Evolutionary conservation across 2,329 filamentous ascomycete species (phyloP), one percentile per base, ranked within the genome.

Genomic region (Ceratocystis lukuohia): DNA sequence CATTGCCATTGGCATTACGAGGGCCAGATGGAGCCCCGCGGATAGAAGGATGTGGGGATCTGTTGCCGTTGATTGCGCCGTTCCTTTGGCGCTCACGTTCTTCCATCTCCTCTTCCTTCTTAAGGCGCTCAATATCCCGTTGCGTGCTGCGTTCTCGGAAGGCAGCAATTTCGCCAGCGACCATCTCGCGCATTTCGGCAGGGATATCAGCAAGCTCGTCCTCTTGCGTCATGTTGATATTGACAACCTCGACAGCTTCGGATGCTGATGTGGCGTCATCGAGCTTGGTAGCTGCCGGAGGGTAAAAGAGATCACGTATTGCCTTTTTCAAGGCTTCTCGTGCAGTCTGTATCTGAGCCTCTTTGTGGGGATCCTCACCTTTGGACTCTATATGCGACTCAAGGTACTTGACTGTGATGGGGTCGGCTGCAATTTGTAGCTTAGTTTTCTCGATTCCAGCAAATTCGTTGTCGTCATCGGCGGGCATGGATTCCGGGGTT

Each of bases 191-290:
- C 91, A 96, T 95, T 74, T 97, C 94, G 0, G 90, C 88, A 0
- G 94, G 94, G 61, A 99, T 96, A 72, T 99, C 94, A 22, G 92
- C 88, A 37, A 99, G 80, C 73, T 99, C 94, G 72, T 99, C 95
- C 69, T 99, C 94, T 64, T 88, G 84, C 0, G 87, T 86, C 41
- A 96, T 81, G 3, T 91, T 88, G 68, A 97, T 96, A 67, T 92
- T 96, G 70, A 96, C 87, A 48, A 96, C 87, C 75, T 96, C 91
- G 5, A 90, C 86, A 65, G 85, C 84, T 44, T 85, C 85, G 7
- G 56, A 59, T 3, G 79, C 72, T 3, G 80, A 77, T 71, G 95
- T 89, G 22, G 85, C 87, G 66, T 88, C 84, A 69, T 91, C 88
- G 33, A 79, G 73, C 20, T 71, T 71, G 8, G 75, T 71, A 45